Evolutionary conservation across 345 rosid genomes (phyloP).

Genomic region (Alliaria petiolata): DNA sequence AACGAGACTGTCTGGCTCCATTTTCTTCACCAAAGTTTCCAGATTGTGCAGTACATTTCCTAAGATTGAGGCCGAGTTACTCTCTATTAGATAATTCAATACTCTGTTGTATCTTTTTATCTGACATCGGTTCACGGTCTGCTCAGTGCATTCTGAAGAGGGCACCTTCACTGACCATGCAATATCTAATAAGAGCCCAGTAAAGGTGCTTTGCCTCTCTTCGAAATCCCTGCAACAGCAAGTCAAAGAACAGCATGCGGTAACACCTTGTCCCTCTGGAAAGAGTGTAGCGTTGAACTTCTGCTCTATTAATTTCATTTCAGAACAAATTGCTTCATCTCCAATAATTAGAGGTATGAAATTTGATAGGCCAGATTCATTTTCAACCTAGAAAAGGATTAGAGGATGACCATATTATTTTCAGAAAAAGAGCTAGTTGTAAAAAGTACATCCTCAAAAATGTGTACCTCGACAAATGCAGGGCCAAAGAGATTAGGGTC

Average conservation of each 20-base stretch:
- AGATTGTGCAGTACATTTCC: conserved; percentile 52
- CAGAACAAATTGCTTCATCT: conserved; percentile 65
- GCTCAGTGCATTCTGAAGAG: conserved; percentile 43
- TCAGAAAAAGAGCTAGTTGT: background rate
- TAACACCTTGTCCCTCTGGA: conserved; percentile 32
- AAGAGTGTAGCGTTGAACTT: conserved; percentile 44
- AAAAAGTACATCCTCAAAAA: background rate
- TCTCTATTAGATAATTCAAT: conserved; percentile 52
- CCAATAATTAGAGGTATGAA: conserved; percentile 80
- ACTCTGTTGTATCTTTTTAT: conserved; percentile 60
- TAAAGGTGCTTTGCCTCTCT: conserved; percentile 43
- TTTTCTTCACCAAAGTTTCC: conserved; percentile 41
- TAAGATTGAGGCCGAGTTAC: conserved; percentile 51
- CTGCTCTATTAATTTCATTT: conserved; percentile 66
- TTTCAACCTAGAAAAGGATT: conserved; percentile 66
- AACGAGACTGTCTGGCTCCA: conserved; percentile 25
- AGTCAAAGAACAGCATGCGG: conserved; percentile 19
- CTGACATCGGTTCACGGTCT: conserved; percentile 43
- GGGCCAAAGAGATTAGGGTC: conserved; percentile 79
- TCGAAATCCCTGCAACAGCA: conserved; percentile 44
- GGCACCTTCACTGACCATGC: conserved; percentile 87
- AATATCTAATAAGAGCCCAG: conserved; percentile 71
- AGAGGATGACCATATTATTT: conserved; percentile 3
- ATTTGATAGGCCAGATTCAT: conserved; percentile 83
- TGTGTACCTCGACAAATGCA: conserved; percentile 82